Evolutionary conservation across 352 stramenopile genomes (phyloP).

Genomic region (Salisapilia sapeloensis): DNA sequence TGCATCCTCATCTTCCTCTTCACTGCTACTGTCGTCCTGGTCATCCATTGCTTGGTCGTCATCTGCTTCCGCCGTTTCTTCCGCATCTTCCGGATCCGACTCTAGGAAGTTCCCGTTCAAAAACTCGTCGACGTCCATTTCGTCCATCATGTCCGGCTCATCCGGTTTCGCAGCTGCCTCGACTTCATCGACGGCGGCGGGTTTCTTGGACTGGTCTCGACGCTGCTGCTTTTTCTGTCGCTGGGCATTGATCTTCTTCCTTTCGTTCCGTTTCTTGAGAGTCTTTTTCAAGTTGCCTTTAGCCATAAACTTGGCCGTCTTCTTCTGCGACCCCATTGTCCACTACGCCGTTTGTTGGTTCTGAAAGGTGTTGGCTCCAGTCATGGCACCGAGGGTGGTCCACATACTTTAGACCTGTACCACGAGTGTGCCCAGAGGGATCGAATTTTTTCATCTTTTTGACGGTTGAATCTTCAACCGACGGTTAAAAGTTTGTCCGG

Average conservation of each 20-base stretch:
- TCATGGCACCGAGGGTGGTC: too few relatives aligned
- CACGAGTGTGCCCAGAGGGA: too few relatives aligned
- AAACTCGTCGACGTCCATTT: conserved; percentile 81
- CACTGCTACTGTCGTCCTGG: conserved; percentile 33
- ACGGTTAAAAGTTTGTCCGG: too few relatives aligned
- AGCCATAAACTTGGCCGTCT: conserved; percentile 80
- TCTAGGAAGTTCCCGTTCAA: conserved; percentile 70
- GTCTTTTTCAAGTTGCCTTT: conserved; percentile 62
- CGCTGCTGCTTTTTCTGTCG: conserved; percentile 54
- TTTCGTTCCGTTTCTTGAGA: conserved; percentile 75
- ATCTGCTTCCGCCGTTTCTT: conserved; percentile 11
- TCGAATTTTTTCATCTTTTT: too few relatives aligned
- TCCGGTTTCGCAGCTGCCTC: conserved; percentile 19
- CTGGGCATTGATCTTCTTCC: conserved; percentile 69
- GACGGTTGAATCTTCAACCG: too few relatives aligned
- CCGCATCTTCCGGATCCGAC: conserved; percentile 14
- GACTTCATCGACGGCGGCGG: conserved; percentile 3
- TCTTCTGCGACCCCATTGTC: conserved; percentile 57
- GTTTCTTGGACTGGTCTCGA: conserved; percentile 21
- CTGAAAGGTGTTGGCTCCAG: too few relatives aligned
- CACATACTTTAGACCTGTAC: too few relatives aligned
- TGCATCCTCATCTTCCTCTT: conserved; percentile 70
- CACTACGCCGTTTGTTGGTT: too few relatives aligned
- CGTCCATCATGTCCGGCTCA: conserved; percentile 66
- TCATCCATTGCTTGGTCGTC: conserved; percentile 15